phyloP scores from a whole-genome alignment of 805 yeast genomes.

The Osmozyma mogii region DNA sequence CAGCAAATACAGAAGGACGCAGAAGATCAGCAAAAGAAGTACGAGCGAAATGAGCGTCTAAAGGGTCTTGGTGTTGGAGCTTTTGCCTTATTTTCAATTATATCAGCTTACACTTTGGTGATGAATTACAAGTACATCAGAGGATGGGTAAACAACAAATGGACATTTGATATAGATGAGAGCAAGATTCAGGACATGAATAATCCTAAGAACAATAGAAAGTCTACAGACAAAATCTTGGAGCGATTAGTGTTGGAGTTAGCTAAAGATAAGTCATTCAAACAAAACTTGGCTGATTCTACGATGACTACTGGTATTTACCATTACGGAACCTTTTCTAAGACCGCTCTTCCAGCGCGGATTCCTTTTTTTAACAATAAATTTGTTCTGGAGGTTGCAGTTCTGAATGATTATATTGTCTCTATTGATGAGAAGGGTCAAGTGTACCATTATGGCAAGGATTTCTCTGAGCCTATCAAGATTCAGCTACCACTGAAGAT shows the following conservation, averaged over 20 bases:
- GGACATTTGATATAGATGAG: constrained; percentile 30
- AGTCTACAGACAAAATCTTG: constrained; percentile 18
- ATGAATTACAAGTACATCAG: constrained; percentile 37
- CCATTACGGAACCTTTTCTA: constrained; percentile 24
- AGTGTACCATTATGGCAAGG: constrained; percentile 64
- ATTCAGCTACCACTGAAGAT: constrained; percentile 23
- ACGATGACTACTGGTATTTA: constrained; percentile 25
- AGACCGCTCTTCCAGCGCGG: constrained; percentile 48
- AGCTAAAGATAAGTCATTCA: constrained; percentile 10
- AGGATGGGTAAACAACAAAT: constrained; percentile 23
- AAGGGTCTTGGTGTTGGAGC: constrained; percentile 40
- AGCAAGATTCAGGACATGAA: constrained; percentile 26
- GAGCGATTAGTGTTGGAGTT: constrained; percentile 19
- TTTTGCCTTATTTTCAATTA: constrained; percentile 27
- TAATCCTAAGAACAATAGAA: constrained; percentile 24
- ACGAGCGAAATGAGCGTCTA: constrained; percentile 35
- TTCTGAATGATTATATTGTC: constrained; percentile 40
- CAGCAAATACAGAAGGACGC: constrained; percentile 19
- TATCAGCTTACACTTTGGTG: constrained; percentile 34
- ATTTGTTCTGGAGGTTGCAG: constrained; percentile 46
- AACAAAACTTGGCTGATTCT: constrained; percentile 17
- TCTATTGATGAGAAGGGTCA: constrained; percentile 67
- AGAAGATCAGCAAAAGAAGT: constrained; percentile 19
- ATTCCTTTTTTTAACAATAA: constrained; percentile 56
- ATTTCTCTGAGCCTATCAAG: constrained; percentile 19